phyloP scores from a whole-genome alignment of 2,329 filamentous ascomycete genomes.

The Fonsecaea erecta region DNA sequence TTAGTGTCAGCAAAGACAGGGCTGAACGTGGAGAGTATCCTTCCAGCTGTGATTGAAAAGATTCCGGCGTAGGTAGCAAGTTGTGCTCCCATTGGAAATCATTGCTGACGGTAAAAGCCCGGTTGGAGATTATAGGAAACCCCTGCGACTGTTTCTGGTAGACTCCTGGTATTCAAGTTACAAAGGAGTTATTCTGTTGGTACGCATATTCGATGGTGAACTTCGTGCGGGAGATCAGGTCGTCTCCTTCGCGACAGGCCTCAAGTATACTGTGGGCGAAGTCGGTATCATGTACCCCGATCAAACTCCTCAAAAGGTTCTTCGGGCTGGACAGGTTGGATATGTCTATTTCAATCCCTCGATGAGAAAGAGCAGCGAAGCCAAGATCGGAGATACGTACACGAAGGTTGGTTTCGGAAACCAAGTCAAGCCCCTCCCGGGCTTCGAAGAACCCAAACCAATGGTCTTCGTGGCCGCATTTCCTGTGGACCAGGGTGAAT shows the following conservation, averaged over 20 bases:
- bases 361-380: slow-evolving; percentile 96
- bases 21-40: slow-evolving; percentile 77
- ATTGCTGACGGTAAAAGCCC: slow-evolving; percentile 53
- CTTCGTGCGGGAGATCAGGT: slow-evolving; percentile 82
- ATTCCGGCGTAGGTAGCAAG: slow-evolving; percentile 66
- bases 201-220: slow-evolving; percentile 87
- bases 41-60: slow-evolving; percentile 82
- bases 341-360: slow-evolving; percentile 98
- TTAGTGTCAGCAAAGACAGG: slow-evolving; percentile 94
- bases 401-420: slow-evolving; percentile 79
- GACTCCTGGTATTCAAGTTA: slow-evolving; percentile 99
- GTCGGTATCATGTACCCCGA: slow-evolving; percentile 96
- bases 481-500: slow-evolving; percentile 87
- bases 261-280: slow-evolving; percentile 91
- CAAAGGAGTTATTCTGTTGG: slow-evolving; percentile 87
- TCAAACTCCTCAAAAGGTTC: slow-evolving; percentile 75
- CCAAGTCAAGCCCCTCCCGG: slow-evolving; percentile 77
- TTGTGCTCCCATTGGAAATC: neutral
- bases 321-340: slow-evolving; percentile 91
- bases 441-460: slow-evolving; percentile 95
- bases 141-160: slow-evolving; percentile 82
- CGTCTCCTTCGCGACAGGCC: slow-evolving; percentile 83
- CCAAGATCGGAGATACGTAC: slow-evolving; percentile 94
- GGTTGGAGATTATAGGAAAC: slow-evolving; percentile 71
- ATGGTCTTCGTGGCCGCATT: slow-evolving; percentile 99